phyloP scores from a whole-genome alignment of 2,329 filamentous ascomycete genomes.

The Fusarium mundagurra region DNA sequence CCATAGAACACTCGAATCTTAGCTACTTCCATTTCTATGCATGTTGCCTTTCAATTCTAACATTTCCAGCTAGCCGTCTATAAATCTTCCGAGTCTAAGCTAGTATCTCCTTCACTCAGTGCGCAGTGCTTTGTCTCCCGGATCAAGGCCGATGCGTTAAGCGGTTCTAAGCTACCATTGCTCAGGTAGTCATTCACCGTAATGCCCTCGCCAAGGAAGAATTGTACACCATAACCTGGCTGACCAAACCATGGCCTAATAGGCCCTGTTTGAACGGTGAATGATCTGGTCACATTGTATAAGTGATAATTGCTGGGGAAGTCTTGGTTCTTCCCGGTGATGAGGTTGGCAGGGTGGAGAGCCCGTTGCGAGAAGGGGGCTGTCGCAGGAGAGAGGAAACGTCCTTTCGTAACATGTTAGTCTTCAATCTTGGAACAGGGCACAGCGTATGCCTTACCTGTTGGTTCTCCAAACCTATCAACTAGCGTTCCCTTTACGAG shows the following conservation, averaged over 20 bases:
- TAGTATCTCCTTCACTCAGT: background rate
- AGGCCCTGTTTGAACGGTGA: conserved; percentile 25
- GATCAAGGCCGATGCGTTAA: background rate
- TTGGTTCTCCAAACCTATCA: conserved; percentile 55
- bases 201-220: conserved; percentile 17
- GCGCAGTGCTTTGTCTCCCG: background rate
- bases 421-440: accelerated
- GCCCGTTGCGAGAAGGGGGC: conserved; percentile 25
- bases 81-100: background rate
- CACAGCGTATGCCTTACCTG: background rate
- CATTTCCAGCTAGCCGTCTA: background rate
- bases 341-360: conserved; percentile 20
- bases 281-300: conserved; percentile 6
- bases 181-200: conserved; percentile 12
- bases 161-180: background rate
- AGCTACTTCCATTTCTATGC: accelerated
- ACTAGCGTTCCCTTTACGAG: conserved; percentile 53
- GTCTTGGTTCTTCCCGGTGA: background rate
- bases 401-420: background rate
- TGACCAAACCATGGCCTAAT: conserved; percentile 28
- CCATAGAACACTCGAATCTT: too few species aligned
- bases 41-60: background rate
- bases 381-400: conserved; percentile 24
- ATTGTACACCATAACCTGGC: conserved; percentile 22
- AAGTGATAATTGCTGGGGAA: conserved; percentile 29